Conservation (phyloP, 345 rosid genomes). For the Salix dunnii region DNA sequence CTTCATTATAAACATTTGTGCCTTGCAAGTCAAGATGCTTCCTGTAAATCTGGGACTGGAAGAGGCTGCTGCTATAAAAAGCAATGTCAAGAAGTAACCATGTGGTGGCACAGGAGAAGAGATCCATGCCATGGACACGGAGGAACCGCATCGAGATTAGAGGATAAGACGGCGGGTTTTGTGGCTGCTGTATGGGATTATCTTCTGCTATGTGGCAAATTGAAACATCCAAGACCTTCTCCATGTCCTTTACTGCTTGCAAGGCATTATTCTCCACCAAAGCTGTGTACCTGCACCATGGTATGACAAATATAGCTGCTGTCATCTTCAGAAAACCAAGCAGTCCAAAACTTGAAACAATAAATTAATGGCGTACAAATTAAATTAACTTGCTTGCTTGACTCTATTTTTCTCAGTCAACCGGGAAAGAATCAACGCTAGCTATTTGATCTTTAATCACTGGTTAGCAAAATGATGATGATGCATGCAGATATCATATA, state of each 20-base stretch:
- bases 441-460: neutral
- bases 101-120: constrained; percentile 48
- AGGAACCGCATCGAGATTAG: constrained; percentile 60
- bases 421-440: neutral
- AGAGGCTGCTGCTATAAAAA: constrained; percentile 64
- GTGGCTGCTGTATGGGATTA: constrained; percentile 9
- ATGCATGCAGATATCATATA: too few species aligned
- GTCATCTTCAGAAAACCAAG: neutral
- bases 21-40: neutral
- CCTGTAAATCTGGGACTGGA: constrained; percentile 51
- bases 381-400: neutral
- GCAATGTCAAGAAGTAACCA: constrained; percentile 73
- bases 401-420: neutral
- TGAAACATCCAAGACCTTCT: constrained; percentile 50
- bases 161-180: constrained; percentile 30
- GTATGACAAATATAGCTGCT: neutral
- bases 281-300: constrained; percentile 55
- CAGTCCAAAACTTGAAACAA: neutral
- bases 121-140: constrained; percentile 58
- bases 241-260: constrained; percentile 74
- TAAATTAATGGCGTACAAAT: neutral
- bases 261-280: constrained; percentile 56
- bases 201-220: constrained; percentile 47
- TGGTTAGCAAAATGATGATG: too few species aligned
- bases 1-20: constrained; percentile 36